These are phyloP conservation scores for Coniosporium tulheliwenetii DNA, from an alignment of 2,329 filamentous ascomycete species.

Conservation along the genomic window DNA sequence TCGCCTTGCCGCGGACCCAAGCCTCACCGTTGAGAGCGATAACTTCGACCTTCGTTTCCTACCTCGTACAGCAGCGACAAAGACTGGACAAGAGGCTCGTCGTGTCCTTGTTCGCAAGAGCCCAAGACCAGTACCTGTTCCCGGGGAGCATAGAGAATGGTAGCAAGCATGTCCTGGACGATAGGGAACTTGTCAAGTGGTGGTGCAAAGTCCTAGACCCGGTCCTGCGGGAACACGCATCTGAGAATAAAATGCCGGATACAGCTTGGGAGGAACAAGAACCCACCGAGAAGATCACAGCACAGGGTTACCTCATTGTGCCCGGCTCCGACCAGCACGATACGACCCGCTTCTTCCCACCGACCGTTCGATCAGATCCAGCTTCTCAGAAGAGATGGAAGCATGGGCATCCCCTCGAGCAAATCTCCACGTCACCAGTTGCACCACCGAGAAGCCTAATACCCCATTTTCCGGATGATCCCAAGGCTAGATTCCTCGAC, in stretches of 20 bases:
- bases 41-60: slow-evolving; percentile 58
- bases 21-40: slow-evolving; percentile 62
- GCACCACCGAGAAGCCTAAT: slow-evolving; percentile 69
- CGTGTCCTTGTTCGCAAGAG: slow-evolving; percentile 79
- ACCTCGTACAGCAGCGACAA: slow-evolving; percentile 52
- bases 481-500: slow-evolving; percentile 76
- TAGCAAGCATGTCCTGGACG: slow-evolving; percentile 82
- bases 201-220: slow-evolving; percentile 84
- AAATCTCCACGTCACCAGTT: slow-evolving; percentile 51
- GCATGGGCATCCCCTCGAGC: slow-evolving; percentile 55
- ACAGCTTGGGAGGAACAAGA: slow-evolving; percentile 11
- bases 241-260: slow-evolving; percentile 21
- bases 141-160: slow-evolving; percentile 75
- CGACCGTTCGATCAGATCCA: slow-evolving; percentile 22
- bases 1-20: slow-evolving; percentile 45
- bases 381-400: slow-evolving; percentile 28
- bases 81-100: slow-evolving; percentile 53
- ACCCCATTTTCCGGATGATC: slow-evolving; percentile 86
- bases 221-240: slow-evolving; percentile 39
- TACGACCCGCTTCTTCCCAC: slow-evolving; percentile 62
- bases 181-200: slow-evolving; percentile 82
- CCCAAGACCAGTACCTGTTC: slow-evolving; percentile 89
- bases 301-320: slow-evolving; percentile 71
- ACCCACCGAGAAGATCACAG: slow-evolving; percentile 24
- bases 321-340: slow-evolving; percentile 77